Evolutionary conservation across 768 basidiomycete species (phyloP), one percentile per base, ranked within the genome.

Genomic region (Leucocoprinus birnbaumii): DNA sequence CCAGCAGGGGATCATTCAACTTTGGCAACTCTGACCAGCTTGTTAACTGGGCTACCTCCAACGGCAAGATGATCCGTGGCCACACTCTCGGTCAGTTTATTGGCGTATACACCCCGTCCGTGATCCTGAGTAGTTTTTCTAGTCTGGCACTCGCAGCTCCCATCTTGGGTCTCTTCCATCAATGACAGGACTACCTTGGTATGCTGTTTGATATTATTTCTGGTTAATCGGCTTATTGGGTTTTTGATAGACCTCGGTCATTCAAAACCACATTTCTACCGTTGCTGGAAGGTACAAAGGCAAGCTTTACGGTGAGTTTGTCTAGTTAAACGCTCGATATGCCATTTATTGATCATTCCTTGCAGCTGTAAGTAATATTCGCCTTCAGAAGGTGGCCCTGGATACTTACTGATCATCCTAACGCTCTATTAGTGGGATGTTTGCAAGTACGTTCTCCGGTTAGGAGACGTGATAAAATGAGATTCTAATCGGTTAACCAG

Each of bases 261-360:
- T 75, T 50, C 63, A 74, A 53, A 71, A 68, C 57, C 76, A 78
- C 61, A 73, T 76, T 54, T 57, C 66, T 16, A 69, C 62, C 53
- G 65, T 75, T 40, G 71, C 71, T 42, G 72, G 71, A 69, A 48
- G 71, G 25, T 79, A 73, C 64, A 73, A 68, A 57, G 77, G 78
- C 35, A 73, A 77, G 48, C 62, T 77, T 68, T 70, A 58, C 58
- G 65, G 66, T 58, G 16, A 58, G 53, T 40, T 19, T 35, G 9
- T 47, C 55, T 27, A 14, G 21, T 14, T 35, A 16, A 27, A 14
- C 22, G 18, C 18, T 3, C 19, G 11, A 19, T 42, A 27, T n/a
- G n/a, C n/a, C n/a, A 38, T 40, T 9, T 35, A 44, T 21, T 19
- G n/a, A n/a, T n/a, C n/a, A n/a, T n/a, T n/a, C n/a, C 25, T 21